A percentile compares a stretch with the other conserved stretches of the same genome.
phyloP scores from a whole-genome alignment of 2,329 filamentous ascomycete species.

The Didymella sp. region DNA sequence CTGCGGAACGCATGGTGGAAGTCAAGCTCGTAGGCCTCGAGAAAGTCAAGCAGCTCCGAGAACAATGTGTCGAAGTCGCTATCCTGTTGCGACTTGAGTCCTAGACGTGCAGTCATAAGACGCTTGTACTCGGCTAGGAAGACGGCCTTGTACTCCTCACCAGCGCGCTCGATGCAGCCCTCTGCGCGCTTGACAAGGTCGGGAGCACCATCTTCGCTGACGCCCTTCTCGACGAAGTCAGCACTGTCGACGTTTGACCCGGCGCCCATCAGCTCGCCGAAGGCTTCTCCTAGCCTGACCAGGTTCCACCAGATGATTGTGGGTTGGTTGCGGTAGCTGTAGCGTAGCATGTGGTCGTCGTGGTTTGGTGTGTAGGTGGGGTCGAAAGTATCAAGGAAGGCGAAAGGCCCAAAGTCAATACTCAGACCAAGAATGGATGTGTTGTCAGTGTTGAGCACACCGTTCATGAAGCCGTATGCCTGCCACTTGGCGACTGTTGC shows the following conservation, averaged over 20 bases:
- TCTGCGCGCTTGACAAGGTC: slow-evolving; percentile 82
- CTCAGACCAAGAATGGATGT: slow-evolving; percentile 88
- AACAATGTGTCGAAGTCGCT: slow-evolving; percentile 82
- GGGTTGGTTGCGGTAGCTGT: slow-evolving; percentile 92
- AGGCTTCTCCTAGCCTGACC: slow-evolving; percentile 83
- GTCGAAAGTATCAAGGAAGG: slow-evolving; percentile 97
- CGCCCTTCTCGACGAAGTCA: slow-evolving; percentile 74
- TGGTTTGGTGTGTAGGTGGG: slow-evolving; percentile 95
- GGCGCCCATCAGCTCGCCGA: slow-evolving; percentile 87
- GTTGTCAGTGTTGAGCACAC: slow-evolving; percentile 97
- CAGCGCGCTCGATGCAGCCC: slow-evolving; percentile 77
- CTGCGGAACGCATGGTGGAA: slow-evolving; percentile 94
- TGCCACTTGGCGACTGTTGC: slow-evolving; percentile 92
- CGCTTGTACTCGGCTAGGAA: slow-evolving; percentile 90
- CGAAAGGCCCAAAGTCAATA: slow-evolving; percentile 95
- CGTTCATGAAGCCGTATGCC: slow-evolving; percentile 99
- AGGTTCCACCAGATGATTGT: slow-evolving; percentile 99
- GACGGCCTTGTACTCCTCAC: slow-evolving; percentile 86
- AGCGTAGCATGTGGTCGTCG: slow-evolving; percentile 86
- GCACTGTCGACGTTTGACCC: slow-evolving; percentile 74
- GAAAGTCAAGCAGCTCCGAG: slow-evolving; percentile 79
- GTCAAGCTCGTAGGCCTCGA: slow-evolving; percentile 84
- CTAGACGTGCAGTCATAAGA: slow-evolving; percentile 80
- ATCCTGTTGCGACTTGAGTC: slow-evolving; percentile 72
- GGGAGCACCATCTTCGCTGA: slow-evolving; percentile 71